These are phyloP conservation scores for Tricholoma furcatifolium DNA, from an alignment of 768 basidiomycete species.

Conservation along the genomic window DNA sequence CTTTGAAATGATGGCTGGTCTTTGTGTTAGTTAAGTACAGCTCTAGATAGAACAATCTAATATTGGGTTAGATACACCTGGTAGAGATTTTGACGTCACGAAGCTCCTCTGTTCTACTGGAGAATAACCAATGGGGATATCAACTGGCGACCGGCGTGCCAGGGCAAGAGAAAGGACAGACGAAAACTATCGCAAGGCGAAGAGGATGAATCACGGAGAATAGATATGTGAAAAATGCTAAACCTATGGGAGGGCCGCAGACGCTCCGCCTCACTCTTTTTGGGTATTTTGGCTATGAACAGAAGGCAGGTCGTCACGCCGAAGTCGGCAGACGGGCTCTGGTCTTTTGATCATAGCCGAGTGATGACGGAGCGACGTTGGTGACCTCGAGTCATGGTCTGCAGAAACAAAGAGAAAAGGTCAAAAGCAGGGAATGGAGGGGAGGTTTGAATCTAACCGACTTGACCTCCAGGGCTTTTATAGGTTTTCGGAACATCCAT, in stretches of 20 bases:
- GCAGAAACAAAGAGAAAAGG: conserved; percentile 8
- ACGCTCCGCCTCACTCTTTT: conserved; percentile 41
- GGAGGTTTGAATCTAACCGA: neutral
- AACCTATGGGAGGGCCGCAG: conserved; percentile 19
- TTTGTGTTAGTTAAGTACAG: no score
- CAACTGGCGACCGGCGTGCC: neutral
- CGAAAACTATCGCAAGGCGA: neutral
- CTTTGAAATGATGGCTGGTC: no score
- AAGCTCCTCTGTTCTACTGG: no score
- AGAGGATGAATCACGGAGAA: neutral
- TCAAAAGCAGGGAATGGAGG: neutral
- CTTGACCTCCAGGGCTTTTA: neutral
- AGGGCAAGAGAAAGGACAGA: neutral
- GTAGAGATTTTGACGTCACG: no score
- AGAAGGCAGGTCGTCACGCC: conserved; percentile 35
- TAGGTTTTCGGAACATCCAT: no score
- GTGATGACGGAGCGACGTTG: conserved; percentile 30
- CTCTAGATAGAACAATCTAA: no score
- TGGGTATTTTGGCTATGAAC: conserved; percentile 57
- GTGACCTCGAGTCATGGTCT: neutral
- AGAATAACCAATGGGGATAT: no score
- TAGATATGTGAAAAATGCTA: neutral
- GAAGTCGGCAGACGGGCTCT: conserved; percentile 27
- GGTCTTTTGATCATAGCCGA: conserved; percentile 34
- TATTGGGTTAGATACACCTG: no score